Evolutionary conservation across 139 green algal genomes (phyloP), one percentile per base, ranked within the genome.

Genomic region (Raphidocelis subcapitata): DNA sequence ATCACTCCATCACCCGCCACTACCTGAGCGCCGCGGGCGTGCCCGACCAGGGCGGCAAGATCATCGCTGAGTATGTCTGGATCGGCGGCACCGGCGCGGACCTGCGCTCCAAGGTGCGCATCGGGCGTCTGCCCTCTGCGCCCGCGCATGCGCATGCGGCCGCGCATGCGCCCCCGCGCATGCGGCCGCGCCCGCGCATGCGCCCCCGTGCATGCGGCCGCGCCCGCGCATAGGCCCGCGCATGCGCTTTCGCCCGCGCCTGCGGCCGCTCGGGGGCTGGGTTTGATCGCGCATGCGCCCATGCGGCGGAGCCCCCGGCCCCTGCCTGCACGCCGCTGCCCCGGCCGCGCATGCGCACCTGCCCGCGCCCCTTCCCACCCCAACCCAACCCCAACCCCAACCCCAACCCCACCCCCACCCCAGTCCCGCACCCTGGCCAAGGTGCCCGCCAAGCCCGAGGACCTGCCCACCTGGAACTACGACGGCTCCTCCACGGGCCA

Each of bases 381-480:
- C 41, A 8, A 12, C 41, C 12, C 41, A 49, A 8, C 8, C 41
- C 12, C 41, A 49, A 8, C 41, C 41, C 41, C 12, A 8, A 49
- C 41, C 41, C 8, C 41, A 20, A 12, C 41, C 41, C 8, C 41
- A 12, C 41, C 41, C 8, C 12, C 41, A 12, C 12, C 41, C 41
- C 61, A 74, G 37, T 67, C 80, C 12, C 41, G 56, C 2, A 66
- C 66, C 41, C 24, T 77, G 36, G 75, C 79, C 49, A 72, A 82
- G 55, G 55, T 70, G 21, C 80, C 76, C 10, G 33, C 66, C 4
- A 77, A 74, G 44, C 52, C 75, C 5, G 61, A 77, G 60, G 70
- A 77, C 61, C 37, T 77, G 47, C 55, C 55, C 16, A 75, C 86
- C 49, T 99, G 95, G 95, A 99, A 98, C 87, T 99, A 95, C 69